phyloP scores from a whole-genome alignment of 129 eudicot species.

The Lactuca saligna region DNA sequence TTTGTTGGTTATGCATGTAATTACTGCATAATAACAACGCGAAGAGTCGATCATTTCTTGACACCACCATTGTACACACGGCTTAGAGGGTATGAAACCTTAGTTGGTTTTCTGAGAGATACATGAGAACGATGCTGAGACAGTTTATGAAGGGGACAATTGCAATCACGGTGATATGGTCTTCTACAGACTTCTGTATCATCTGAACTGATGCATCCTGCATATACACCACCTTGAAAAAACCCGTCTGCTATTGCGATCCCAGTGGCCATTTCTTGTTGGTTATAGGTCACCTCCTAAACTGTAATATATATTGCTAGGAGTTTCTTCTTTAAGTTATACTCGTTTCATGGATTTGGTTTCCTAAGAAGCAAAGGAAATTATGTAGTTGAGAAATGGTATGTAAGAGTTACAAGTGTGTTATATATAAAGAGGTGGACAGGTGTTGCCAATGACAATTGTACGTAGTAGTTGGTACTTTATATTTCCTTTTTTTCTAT shows the following conservation, averaged over 20 bases:
- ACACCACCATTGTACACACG: constrained; percentile 32
- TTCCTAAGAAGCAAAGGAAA: neutral
- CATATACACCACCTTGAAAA: constrained; percentile 31
- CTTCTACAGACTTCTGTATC: constrained; percentile 37
- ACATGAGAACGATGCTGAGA: constrained; percentile 22
- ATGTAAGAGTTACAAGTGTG: constrained; percentile 7
- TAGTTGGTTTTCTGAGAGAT: constrained; percentile 1
- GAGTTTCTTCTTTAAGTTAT: neutral
- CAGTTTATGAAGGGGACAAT: constrained; percentile 54
- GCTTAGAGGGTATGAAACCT: constrained; percentile 40
- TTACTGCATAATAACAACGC: constrained; percentile 1
- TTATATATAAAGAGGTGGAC: constrained; percentile 18
- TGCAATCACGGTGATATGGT: constrained; percentile 67
- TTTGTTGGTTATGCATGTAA: neutral
- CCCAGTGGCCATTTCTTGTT: constrained; percentile 32
- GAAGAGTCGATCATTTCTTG: constrained; percentile 7
- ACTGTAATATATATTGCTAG: neutral
- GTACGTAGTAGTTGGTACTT: constrained; percentile 6
- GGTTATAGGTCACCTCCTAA: neutral
- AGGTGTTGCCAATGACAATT: neutral
- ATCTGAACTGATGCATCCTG: constrained; percentile 47
- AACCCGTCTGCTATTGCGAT: constrained; percentile 15
- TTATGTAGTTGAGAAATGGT: constrained; percentile 2
- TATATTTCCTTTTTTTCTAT: neutral
- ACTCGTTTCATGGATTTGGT: neutral